Evolutionary conservation across 495 filamentous ascomycete genomes (phyloP).

Genomic region (Annulohypoxylon stygium): DNA sequence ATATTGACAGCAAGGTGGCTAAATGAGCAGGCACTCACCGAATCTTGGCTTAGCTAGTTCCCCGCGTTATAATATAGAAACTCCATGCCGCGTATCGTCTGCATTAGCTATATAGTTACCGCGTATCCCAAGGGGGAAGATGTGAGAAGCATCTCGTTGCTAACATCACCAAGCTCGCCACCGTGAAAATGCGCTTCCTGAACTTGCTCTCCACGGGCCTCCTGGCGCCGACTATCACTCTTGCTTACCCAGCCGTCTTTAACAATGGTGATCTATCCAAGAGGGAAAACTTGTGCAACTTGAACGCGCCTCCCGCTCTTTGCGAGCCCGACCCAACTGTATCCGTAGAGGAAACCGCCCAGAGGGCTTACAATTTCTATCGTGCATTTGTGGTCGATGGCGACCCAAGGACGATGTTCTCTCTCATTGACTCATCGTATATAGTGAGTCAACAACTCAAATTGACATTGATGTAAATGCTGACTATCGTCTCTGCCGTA

Average conservation of each 20-base stretch:
- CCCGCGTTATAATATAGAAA: slow-evolving; percentile 41
- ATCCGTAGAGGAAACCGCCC: slow-evolving; percentile 61
- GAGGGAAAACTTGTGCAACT: slow-evolving; percentile 60
- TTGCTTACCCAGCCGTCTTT: slow-evolving; percentile 51
- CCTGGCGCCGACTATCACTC: slow-evolving; percentile 49
- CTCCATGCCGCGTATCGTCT: neutral
- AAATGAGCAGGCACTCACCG: slow-evolving; percentile 36
- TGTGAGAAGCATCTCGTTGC: slow-evolving; percentile 2
- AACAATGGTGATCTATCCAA: slow-evolving; percentile 26
- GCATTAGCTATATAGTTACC: slow-evolving; percentile 20
- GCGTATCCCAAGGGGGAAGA: slow-evolving; percentile 14
- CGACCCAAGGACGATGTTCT: slow-evolving; percentile 62
- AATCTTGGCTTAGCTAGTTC: slow-evolving; percentile 38
- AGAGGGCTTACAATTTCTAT: slow-evolving; percentile 62
- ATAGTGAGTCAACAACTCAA: slow-evolving; percentile 47
- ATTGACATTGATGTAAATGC: neutral
- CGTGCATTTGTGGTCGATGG: slow-evolving; percentile 63
- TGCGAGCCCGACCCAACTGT: slow-evolving; percentile 56
- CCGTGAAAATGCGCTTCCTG: slow-evolving; percentile 53
- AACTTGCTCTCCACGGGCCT: slow-evolving; percentile 49
- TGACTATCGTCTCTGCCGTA: slow-evolving; percentile 35
- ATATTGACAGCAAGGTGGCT: slow-evolving; percentile 46
- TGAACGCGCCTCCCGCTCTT: slow-evolving; percentile 56
- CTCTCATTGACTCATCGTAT: slow-evolving; percentile 58
- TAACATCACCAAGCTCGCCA: neutral